Conservation (phyloP, 768 basidiomycete genomes). For the Boletus fagicola region DNA sequence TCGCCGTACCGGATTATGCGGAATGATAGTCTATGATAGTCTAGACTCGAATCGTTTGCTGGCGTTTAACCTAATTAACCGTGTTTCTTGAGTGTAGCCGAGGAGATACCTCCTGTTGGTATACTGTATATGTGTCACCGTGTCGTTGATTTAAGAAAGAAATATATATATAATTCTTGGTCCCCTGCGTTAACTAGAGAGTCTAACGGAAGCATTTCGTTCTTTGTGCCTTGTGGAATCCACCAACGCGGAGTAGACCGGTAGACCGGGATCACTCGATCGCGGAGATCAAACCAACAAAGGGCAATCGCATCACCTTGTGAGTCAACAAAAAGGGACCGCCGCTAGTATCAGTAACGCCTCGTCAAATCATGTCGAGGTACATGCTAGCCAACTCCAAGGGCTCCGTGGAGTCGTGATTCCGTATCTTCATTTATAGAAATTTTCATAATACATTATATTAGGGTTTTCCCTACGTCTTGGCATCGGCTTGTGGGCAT, state of each 20-base stretch:
- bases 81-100: slow-evolving; percentile 31
- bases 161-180: slow-evolving; percentile 11
- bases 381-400: slow-evolving; percentile 17
- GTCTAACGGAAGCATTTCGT: slow-evolving; percentile 31
- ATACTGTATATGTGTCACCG: slow-evolving; percentile 17
- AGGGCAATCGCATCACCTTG: slow-evolving; percentile 8
- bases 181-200: slow-evolving; percentile 8
- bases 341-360: slow-evolving; percentile 1
- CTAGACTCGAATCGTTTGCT: slow-evolving; percentile 13
- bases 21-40: background rate
- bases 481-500: background rate
- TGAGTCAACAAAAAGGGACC: slow-evolving; percentile 1
- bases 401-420: slow-evolving; percentile 25
- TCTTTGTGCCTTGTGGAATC: slow-evolving; percentile 14
- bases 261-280: slow-evolving; percentile 5
- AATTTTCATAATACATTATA: background rate
- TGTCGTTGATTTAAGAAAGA: slow-evolving; percentile 5
- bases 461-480: background rate
- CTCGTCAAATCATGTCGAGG: slow-evolving; percentile 2
- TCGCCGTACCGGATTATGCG: slow-evolving; percentile 3
- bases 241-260: slow-evolving; percentile 6
- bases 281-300: slow-evolving; percentile 33
- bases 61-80: slow-evolving; percentile 24
- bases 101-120: slow-evolving; percentile 19
- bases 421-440: background rate